These are phyloP conservation scores for Leptosphaerulina australis DNA, from an alignment of 2,329 filamentous ascomycete genomes.

Conservation along the genomic window DNA sequence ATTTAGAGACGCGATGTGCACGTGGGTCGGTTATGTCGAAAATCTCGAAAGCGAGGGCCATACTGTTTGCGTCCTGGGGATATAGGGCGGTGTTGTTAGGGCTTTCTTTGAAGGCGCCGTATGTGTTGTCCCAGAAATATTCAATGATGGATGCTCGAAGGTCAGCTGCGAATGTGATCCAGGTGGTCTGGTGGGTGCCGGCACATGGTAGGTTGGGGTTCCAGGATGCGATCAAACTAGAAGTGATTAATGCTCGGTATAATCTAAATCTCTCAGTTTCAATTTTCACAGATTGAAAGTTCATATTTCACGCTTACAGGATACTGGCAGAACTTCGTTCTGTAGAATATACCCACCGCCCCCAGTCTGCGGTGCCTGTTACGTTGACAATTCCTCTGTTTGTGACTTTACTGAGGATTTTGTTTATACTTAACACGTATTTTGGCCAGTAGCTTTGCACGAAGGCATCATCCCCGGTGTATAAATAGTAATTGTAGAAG, in stretches of 20 bases:
- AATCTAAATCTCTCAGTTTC: not conserved
- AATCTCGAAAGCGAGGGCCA: slow-evolving; percentile 60
- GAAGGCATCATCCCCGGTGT: slow-evolving; percentile 59
- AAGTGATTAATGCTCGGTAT: slow-evolving; percentile 2
- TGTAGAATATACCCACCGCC: slow-evolving; percentile 45
- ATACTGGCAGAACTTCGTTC: slow-evolving; percentile 19
- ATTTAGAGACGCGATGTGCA: slow-evolving; percentile 52
- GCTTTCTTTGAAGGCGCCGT: slow-evolving; percentile 49
- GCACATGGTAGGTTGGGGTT: not conserved
- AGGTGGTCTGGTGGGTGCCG: not conserved
- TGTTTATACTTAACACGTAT: slow-evolving; percentile 57
- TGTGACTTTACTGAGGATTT: slow-evolving; percentile 49
- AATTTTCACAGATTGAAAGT: slow-evolving; percentile 2
- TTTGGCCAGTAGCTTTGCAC: slow-evolving; percentile 55
- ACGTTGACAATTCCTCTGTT: slow-evolving; percentile 56
- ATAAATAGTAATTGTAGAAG: slow-evolving; percentile 64
- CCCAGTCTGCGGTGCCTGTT: slow-evolving; percentile 59
- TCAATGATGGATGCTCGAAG: slow-evolving; percentile 32
- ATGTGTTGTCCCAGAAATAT: slow-evolving; percentile 32
- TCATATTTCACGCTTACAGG: slow-evolving; percentile 4
- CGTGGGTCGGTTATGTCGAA: slow-evolving; percentile 41
- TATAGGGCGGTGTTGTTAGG: slow-evolving; percentile 44
- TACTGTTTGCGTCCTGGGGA: slow-evolving; percentile 62
- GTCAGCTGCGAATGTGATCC: not conserved
- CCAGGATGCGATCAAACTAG: not conserved